These are phyloP conservation scores for Talaromyces sp. DNA, from an alignment of 2,329 filamentous ascomycete species.

Conservation along the genomic window DNA sequence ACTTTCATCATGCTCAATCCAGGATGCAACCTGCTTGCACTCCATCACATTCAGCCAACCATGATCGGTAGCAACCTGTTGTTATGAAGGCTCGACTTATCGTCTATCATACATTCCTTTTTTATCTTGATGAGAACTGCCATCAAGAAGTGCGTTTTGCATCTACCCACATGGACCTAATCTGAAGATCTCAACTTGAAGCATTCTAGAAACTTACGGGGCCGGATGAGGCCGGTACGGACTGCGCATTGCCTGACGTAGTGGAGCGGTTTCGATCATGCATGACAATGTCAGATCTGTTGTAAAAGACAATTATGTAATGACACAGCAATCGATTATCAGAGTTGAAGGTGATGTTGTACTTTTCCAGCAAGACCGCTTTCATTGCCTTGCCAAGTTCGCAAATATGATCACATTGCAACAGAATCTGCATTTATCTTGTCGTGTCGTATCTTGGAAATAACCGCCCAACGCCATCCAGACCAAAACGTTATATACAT, in stretches of 20 bases:
- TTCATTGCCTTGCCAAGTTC: not conserved
- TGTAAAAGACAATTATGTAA: not conserved
- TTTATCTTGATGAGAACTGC: not conserved
- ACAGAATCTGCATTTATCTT: no score
- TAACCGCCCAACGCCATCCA: not conserved
- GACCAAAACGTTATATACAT: slow-evolving; percentile 3
- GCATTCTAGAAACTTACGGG: not conserved
- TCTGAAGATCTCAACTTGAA: not conserved
- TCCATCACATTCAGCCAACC: no score
- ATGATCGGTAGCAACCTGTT: no score
- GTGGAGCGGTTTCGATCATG: not conserved
- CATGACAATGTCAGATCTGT: not conserved
- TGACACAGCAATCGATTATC: not conserved
- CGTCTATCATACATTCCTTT: no score
- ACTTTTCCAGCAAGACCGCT: not conserved
- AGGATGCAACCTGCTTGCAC: no score
- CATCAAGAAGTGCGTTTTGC: no score
- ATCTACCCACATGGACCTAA: not conserved
- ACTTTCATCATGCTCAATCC: not conserved
- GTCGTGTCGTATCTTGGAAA: no score
- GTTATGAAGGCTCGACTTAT: no score
- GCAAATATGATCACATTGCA: no score
- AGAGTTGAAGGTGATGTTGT: not conserved
- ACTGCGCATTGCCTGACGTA: not conserved
- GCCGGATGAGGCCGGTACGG: not conserved